These are phyloP conservation scores for Epithele typhae DNA, from an alignment of 768 basidiomycete species.

Conservation along the genomic window DNA sequence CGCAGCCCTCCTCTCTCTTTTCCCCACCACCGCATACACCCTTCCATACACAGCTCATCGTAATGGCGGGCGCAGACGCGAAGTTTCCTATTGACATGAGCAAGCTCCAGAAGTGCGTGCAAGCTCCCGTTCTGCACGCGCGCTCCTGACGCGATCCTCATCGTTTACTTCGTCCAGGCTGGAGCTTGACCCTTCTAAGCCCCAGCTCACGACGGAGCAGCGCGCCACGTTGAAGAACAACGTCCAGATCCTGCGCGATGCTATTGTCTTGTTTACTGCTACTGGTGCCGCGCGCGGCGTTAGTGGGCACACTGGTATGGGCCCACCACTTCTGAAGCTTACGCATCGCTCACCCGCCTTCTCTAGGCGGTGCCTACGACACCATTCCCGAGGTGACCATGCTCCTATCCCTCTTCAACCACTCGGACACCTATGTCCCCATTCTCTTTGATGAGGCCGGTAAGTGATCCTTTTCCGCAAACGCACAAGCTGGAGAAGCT, in stretches of 20 bases:
- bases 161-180: slow-evolving; percentile 38
- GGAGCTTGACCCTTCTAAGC: slow-evolving; percentile 65
- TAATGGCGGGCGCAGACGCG: slow-evolving; percentile 37
- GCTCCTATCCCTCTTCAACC: slow-evolving; percentile 67
- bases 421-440: slow-evolving; percentile 58
- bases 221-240: slow-evolving; percentile 56
- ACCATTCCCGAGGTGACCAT: slow-evolving; percentile 86
- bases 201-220: slow-evolving; percentile 60
- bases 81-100: slow-evolving; percentile 77
- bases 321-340: too few species aligned
- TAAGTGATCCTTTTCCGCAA: slow-evolving; percentile 30
- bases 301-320: slow-evolving; percentile 75
- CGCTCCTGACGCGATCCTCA: too few species aligned
- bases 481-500: too few species aligned
- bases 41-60: slow-evolving; percentile 6
- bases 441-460: slow-evolving; percentile 82
- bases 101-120: slow-evolving; percentile 63
- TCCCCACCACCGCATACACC: background rate
- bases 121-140: too few species aligned
- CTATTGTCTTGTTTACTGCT: slow-evolving; percentile 81
- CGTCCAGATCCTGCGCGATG: slow-evolving; percentile 80
- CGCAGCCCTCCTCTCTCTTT: slow-evolving; percentile 1
- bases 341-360: background rate
- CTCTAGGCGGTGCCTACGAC: slow-evolving; percentile 45
- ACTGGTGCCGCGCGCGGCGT: slow-evolving; percentile 83